Evolutionary conservation across 2,329 filamentous ascomycete species (phyloP).

Genomic region (Xylariaceae sp.): DNA sequence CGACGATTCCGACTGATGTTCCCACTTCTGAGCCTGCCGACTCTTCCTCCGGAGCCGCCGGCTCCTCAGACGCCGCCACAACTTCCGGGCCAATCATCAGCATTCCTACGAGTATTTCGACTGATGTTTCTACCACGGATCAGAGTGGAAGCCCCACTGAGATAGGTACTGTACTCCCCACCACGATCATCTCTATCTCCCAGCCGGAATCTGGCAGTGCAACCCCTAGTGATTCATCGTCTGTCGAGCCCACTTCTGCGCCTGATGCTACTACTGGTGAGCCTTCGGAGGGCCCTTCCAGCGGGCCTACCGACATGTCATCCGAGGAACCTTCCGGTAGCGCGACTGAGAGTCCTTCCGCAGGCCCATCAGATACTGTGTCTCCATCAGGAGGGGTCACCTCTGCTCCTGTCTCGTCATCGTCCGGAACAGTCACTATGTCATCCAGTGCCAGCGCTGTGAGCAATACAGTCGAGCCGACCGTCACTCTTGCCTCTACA

Average conservation of each 20-base stretch:
- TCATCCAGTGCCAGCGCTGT: background rate
- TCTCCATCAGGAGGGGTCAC: background rate
- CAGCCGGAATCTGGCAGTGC: too few relatives aligned
- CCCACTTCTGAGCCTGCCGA: too few relatives aligned
- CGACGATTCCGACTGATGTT: too few relatives aligned
- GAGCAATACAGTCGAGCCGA: background rate
- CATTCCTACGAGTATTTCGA: background rate
- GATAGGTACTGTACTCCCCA: background rate
- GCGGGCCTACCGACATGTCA: background rate
- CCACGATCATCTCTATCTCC: background rate
- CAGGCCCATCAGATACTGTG: background rate
- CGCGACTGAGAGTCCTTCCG: background rate
- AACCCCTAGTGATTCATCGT: too few relatives aligned
- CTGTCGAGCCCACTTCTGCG: background rate
- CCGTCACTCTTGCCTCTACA: conserved; percentile 3
- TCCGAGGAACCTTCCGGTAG: background rate
- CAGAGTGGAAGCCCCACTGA: background rate
- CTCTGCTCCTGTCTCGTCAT: too few relatives aligned
- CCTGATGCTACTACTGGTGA: background rate
- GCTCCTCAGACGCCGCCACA: too few relatives aligned
- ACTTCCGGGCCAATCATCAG: too few relatives aligned
- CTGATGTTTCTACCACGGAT: background rate
- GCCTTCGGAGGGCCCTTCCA: background rate
- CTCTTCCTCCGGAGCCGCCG: too few relatives aligned
- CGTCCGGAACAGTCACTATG: too few relatives aligned